phyloP scores from a whole-genome alignment of 1,284 basidiomycete genomes.

The Mycena sp. region DNA sequence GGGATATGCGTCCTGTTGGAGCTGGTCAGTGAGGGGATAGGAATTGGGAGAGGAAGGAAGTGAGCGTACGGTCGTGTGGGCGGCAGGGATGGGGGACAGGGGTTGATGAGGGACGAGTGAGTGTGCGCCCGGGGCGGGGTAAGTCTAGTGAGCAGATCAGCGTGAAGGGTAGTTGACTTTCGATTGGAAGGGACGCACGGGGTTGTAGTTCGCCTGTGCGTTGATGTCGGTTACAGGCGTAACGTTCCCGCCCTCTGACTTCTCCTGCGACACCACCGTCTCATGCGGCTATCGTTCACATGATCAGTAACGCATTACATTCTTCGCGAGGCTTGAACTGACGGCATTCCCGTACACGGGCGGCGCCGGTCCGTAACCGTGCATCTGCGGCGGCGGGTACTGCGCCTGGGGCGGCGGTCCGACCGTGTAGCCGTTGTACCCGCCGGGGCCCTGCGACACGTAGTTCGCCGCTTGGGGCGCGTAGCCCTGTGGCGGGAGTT shows the following conservation, averaged over 20 bases:
- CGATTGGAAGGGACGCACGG: not conserved
- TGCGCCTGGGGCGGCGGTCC: not conserved
- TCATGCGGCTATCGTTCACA: too few species aligned
- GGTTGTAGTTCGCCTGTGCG: not conserved
- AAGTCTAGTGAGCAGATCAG: not conserved
- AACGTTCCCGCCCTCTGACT: not conserved
- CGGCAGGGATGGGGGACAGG: not conserved
- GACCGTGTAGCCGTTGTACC: constrained; percentile 8
- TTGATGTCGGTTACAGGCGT: not conserved
- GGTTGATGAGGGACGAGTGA: not conserved
- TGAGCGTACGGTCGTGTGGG: constrained; percentile 8
- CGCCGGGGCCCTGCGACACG: constrained; percentile 5
- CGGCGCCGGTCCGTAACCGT: not conserved
- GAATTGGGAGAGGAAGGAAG: not conserved
- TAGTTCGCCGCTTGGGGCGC: not conserved
- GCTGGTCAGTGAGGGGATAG: not conserved
- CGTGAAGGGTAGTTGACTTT: not conserved
- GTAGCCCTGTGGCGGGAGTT: not conserved
- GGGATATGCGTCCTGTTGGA: not conserved
- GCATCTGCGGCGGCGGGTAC: not conserved
- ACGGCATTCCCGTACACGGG: not conserved
- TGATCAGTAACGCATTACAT: too few species aligned
- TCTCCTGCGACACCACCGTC: not conserved
- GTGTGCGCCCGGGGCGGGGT: too few species aligned
- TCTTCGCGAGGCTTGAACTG: too few species aligned